These are phyloP conservation scores for Syncephalis fuscata DNA, from an alignment of 371 early-diverging fungal species.

Conservation along the genomic window DNA sequence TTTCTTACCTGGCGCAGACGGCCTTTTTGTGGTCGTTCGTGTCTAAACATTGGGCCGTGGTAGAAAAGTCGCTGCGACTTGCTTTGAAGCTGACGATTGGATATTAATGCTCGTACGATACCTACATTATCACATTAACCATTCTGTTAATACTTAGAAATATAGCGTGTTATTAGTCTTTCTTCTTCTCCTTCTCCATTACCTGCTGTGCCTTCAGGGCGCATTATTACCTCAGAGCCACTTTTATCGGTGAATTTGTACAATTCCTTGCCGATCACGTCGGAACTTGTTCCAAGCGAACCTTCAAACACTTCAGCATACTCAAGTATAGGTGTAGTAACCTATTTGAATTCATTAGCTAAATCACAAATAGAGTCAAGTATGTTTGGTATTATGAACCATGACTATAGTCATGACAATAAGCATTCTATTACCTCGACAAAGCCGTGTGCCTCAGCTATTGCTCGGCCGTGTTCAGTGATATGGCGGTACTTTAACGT, in stretches of 20 bases:
- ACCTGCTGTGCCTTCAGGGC: constrained; percentile 47
- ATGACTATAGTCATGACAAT: too few relatives aligned
- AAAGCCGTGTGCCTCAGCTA: constrained; percentile 23
- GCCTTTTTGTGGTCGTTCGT: constrained; percentile 45
- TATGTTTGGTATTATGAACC: too few relatives aligned
- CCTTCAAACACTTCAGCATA: constrained; percentile 33
- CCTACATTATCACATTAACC: constrained; percentile 4
- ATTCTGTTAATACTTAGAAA: background rate
- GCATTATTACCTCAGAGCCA: constrained; percentile 25
- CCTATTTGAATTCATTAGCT: too few relatives aligned
- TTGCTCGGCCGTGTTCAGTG: constrained; percentile 10
- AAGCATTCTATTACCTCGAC: too few relatives aligned
- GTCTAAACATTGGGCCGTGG: constrained; percentile 43
- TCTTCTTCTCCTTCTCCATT: too few relatives aligned
- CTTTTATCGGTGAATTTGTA: constrained; percentile 38
- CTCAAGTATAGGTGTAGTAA: constrained; percentile 42
- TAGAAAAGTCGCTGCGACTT: constrained; percentile 31
- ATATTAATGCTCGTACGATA: constrained; percentile 29
- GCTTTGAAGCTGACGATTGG: constrained; percentile 13
- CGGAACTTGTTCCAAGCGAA: constrained; percentile 32
- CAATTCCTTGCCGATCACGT: constrained; percentile 46
- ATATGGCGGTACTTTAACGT: constrained; percentile 18
- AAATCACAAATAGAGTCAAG: too few relatives aligned
- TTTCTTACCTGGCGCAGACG: constrained; percentile 29
- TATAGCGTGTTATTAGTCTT: background rate